Evolutionary conservation across 768 basidiomycete genomes (phyloP), one percentile per base, ranked within the genome.

Genomic region (Xerocomus brunneocitrinus): DNA sequence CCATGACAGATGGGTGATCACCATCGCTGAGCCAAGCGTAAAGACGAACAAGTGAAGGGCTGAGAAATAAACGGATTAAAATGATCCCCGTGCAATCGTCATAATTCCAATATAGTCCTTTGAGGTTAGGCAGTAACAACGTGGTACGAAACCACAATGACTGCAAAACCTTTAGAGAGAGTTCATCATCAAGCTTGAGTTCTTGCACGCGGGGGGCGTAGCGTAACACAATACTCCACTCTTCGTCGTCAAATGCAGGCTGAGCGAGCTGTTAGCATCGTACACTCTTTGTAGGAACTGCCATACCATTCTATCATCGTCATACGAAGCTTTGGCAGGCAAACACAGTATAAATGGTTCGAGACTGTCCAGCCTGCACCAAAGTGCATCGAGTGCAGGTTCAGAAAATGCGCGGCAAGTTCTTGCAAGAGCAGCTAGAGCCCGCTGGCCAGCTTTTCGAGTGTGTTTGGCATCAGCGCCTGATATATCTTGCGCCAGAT

Each of bases 371-470:
- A 62, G 36, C 34, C 45, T 62, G 38, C 30, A 8, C 60, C 57
- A 62, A 30, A 62, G 30, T n/a, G 42, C 44, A 24, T 56, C 43
- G 13, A 62, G 53, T 19, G 60, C 60, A 27, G 19, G 45, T 0
- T 32, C 45, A 22, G 45, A 46, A 46, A 46, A 32, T 6, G 31
- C 10, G 5, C 45, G 31, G 19, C 45, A 46, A 22, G 45, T 46
- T 4, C 45, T 46, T 12, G 45, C 45, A 24, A 46, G 45, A 30
- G 19, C 31, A 19, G 31, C 31, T 8, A 46, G 45, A 22, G 45
- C 31, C n/a, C 10, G 3, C 28, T 8, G 16, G 36, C 36, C 16
- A 36, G 32, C 32, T 13, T n/a, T 19, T 39, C 8, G n/a, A 38
- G 16, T 7, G 14, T 16, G 2, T 36, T 36, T 19, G 16, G 41